Evolutionary conservation across 139 green algal species (phyloP), one percentile per base, ranked within the genome.

Genomic region (Ostreobium quekettii): DNA sequence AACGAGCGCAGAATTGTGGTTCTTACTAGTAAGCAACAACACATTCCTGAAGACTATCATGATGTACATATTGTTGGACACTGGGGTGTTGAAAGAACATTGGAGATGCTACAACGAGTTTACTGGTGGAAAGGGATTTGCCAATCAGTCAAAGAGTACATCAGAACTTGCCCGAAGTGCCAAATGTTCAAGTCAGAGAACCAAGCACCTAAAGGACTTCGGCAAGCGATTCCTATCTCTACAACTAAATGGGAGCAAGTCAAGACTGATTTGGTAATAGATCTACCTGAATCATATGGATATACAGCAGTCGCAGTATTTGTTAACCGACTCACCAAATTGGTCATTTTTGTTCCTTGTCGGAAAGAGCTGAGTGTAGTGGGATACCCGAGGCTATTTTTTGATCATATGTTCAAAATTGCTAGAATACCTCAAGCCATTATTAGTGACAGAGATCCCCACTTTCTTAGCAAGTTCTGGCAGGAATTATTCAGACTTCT

Each of bases 281-380:
- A 78, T 37, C 64, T 89, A 22, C 80, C 82, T 5, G 48, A 77
- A 62, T 46, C 30, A 29, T 3, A 0, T 7, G 36, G 30, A 35
- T 70, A 78, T 5, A 67, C 81, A 64, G 60, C 64, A 22, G 78
- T 89, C n/a, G 29, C 81, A 0, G 72, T 80, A 0, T 77, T 87
- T 65, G 74, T 88, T 3, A 82, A 91, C 49, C 68, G 78, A 2
- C 56, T 82, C 1, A 80, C 38, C 37, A 89, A 89, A 62, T 65
- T 80, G 63, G 62, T 73, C 3, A 76, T 82, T 29, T 77, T 85
- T 31, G 48, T 70, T 6, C 71, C 81, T 11, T 71, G 42, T 2
- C 67, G 8, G 3, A 81, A 70, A 19, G 71, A 47, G 19, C 38
- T 79, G 47, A 76, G 39, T 26, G 69, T 73, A 37, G 1, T 36